phyloP scores from a whole-genome alignment of 202 grass and related monocot species.

The Saccharum hybrid region DNA sequence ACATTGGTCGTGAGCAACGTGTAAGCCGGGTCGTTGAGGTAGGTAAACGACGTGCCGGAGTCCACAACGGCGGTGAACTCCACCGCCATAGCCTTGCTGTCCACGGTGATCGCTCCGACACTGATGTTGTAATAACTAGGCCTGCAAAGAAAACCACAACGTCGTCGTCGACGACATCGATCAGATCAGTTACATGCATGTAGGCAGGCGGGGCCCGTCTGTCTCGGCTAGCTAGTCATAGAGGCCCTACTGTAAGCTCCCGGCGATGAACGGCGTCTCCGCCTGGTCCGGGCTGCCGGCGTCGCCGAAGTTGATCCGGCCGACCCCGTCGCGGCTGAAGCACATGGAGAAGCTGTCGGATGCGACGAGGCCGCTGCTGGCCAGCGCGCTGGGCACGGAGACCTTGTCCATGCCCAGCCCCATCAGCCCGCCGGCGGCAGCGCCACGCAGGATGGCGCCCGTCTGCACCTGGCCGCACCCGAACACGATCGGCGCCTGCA shows the following conservation, averaged over 20 bases:
- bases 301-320: slow-evolving; percentile 76
- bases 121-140: slow-evolving; percentile 50
- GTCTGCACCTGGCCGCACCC: slow-evolving; percentile 82
- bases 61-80: slow-evolving; percentile 63
- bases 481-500: slow-evolving; percentile 55
- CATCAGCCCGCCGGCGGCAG: slow-evolving; percentile 45
- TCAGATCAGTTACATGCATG: background rate
- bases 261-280: slow-evolving; percentile 58
- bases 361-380: slow-evolving; percentile 40
- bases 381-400: slow-evolving; percentile 60
- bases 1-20: slow-evolving; percentile 50
- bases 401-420: slow-evolving; percentile 62
- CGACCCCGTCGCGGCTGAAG: slow-evolving; percentile 53
- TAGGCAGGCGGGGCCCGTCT: too few relatives aligned
- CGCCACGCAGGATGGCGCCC: slow-evolving; percentile 45
- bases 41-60: slow-evolving; percentile 76
- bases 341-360: slow-evolving; percentile 80
- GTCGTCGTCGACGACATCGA: background rate
- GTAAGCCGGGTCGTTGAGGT: slow-evolving; percentile 61
- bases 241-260: slow-evolving; percentile 26
- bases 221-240: background rate
- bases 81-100: slow-evolving; percentile 14
- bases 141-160: background rate
- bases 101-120: slow-evolving; percentile 51
- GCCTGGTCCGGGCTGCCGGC: slow-evolving; percentile 45